Conservation (phyloP, 2,329 filamentous ascomycete species). For the Xylaria digitata region DNA sequence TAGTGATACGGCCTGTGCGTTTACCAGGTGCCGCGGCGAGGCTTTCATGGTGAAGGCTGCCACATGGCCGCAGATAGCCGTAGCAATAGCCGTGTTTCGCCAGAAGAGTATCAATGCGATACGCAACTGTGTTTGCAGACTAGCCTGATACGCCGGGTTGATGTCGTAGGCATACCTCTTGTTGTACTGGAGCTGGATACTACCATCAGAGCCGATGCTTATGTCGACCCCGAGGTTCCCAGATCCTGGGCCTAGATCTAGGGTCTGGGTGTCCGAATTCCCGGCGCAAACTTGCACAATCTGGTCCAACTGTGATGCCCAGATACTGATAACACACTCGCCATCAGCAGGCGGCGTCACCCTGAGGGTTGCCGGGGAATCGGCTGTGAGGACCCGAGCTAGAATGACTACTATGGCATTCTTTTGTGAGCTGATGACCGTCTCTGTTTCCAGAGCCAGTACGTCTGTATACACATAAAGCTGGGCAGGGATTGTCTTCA, state of each 20-base stretch:
- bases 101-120: constrained; percentile 1
- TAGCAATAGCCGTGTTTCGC: neutral
- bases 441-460: neutral
- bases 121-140: neutral
- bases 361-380: neutral
- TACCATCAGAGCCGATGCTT: neutral
- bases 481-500: too few relatives aligned
- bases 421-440: neutral
- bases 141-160: neutral
- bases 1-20: neutral
- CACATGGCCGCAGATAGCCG: neutral
- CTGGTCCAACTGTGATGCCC: constrained; percentile 1
- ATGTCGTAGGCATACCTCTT: neutral
- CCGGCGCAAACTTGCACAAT: neutral
- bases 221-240: neutral
- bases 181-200: neutral
- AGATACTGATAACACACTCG: neutral
- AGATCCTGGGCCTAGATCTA: constrained; percentile 1
- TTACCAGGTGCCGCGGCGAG: neutral
- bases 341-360: neutral
- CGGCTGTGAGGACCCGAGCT: constrained; percentile 10
- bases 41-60: neutral
- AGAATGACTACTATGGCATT: neutral
- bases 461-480: constrained; percentile 4
- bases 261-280: neutral